Percentiles rank a stretch among this genome's conserved stretches.
phyloP scores from a whole-genome alignment of 1,284 basidiomycete species.

The Cryptococcus floricola region DNA sequence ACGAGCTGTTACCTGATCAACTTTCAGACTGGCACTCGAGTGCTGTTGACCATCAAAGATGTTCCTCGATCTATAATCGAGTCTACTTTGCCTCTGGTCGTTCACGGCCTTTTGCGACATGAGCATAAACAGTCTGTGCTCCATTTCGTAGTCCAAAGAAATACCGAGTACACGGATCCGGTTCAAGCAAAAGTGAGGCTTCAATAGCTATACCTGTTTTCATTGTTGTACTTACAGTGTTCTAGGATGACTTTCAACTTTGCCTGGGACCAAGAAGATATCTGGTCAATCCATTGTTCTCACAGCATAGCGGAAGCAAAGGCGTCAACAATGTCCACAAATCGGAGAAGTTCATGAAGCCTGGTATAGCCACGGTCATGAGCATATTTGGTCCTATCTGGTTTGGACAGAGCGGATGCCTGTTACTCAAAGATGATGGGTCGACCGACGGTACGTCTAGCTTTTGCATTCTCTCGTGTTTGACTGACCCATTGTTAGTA shows the following conservation, averaged over 20 bases:
- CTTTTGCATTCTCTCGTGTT: not conserved
- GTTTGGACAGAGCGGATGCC: conserved; percentile 79
- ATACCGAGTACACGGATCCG: conserved; percentile 87
- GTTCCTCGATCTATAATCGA: conserved; percentile 59
- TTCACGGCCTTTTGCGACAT: conserved; percentile 85
- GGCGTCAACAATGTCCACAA: conserved; percentile 97
- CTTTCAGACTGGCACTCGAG: conserved; percentile 68
- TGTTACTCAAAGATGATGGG: conserved; percentile 65
- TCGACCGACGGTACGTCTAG: conserved; percentile 59
- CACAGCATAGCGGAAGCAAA: conserved; percentile 86
- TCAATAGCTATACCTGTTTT: not conserved
- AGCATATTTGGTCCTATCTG: conserved; percentile 85
- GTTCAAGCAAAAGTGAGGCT: conserved; percentile 80
- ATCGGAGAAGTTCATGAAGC: conserved; percentile 87
- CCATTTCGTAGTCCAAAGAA: conserved; percentile 89
- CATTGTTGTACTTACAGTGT: conserved; percentile 1
- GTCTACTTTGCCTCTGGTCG: conserved; percentile 58
- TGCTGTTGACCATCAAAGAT: conserved; percentile 67
- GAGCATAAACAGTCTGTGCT: conserved; percentile 95
- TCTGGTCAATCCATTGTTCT: conserved; percentile 80
- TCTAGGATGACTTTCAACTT: conserved; percentile 77
- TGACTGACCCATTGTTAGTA: conserved; percentile 49
- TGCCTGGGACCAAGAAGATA: conserved; percentile 86
- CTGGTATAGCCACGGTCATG: conserved; percentile 72
- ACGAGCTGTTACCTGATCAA: conserved; percentile 9